A percentile compares a stretch with the other conserved stretches of the same genome.
Evolutionary conservation across 768 basidiomycete genomes (phyloP).

Genomic region (Imleria badia): DNA sequence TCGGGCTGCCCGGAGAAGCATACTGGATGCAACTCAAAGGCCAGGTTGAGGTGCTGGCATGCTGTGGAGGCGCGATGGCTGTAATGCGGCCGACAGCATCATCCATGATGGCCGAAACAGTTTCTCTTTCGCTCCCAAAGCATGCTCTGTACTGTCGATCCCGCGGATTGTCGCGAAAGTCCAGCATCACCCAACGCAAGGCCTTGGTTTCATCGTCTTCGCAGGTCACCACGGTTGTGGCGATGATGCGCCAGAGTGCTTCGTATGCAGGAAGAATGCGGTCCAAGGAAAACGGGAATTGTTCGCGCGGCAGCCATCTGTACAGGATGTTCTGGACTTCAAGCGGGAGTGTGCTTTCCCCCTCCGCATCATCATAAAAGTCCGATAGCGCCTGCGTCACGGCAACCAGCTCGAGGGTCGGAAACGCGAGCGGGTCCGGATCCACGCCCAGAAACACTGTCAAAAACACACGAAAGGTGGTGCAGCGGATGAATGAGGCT

Average conservation of each 20-base stretch:
- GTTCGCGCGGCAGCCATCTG: conserved; percentile 38
- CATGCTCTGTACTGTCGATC: conserved; percentile 22
- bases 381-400: conserved; percentile 43
- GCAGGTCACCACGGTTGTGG: conserved; percentile 39
- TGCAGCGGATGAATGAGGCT: conserved; percentile 42
- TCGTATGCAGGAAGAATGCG: conserved; percentile 61
- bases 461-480: conserved; percentile 44
- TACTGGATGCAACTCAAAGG: conserved; percentile 16
- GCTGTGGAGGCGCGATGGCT: conserved; percentile 17
- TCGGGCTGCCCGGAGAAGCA: background rate
- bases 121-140: conserved; percentile 8
- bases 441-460: conserved; percentile 41
- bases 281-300: conserved; percentile 38
- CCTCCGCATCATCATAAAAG: conserved; percentile 38
- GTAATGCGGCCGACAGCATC: conserved; percentile 13
- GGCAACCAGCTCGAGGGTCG: conserved; percentile 38
- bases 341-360: conserved; percentile 27
- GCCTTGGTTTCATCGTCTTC: conserved; percentile 25
- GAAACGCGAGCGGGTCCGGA: conserved; percentile 16
- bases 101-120: conserved; percentile 23
- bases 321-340: conserved; percentile 39
- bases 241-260: conserved; percentile 61
- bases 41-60: conserved; percentile 2
- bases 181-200: conserved; percentile 32
- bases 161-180: conserved; percentile 36